phyloP scores from a whole-genome alignment of 192 early-diverging fungal species.

The Umbelopsis vinacea region DNA sequence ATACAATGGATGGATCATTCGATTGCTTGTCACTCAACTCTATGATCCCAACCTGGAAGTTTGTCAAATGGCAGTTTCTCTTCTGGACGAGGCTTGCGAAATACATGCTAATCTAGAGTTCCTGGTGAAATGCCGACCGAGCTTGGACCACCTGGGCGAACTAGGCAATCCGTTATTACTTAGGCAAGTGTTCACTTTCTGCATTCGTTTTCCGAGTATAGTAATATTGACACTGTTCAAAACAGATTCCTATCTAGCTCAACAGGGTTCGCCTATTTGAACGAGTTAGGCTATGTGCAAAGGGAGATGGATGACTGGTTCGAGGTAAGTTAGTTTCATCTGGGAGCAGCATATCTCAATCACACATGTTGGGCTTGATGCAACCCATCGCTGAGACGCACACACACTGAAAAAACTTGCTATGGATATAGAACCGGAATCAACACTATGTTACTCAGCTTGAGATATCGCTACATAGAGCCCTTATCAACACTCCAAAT shows the following conservation, averaged over 20 bases:
- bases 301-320: constrained; percentile 83
- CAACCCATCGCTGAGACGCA: neutral
- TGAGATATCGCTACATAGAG: constrained; percentile 64
- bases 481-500: constrained; percentile 41
- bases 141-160: constrained; percentile 74
- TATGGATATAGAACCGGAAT: constrained; percentile 55
- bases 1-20: constrained; percentile 75
- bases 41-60: constrained; percentile 80
- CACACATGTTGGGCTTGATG: neutral
- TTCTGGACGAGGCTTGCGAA: constrained; percentile 73
- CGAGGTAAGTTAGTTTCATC: constrained; percentile 54
- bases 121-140: constrained; percentile 71
- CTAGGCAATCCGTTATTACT: constrained; percentile 70
- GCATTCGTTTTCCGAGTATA: too few relatives aligned
- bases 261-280: constrained; percentile 72
- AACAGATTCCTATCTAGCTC: constrained; percentile 67
- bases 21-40: constrained; percentile 70
- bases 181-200: constrained; percentile 33
- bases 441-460: constrained; percentile 68
- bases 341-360: too few relatives aligned
- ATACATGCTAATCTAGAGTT: constrained; percentile 68
- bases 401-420: neutral
- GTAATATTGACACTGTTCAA: neutral
- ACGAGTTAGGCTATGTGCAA: constrained; percentile 72
- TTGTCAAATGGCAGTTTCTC: constrained; percentile 66